Evolutionary conservation across 768 basidiomycete genomes (phyloP).

Genomic region (Paxillus ammoniavirescens): DNA sequence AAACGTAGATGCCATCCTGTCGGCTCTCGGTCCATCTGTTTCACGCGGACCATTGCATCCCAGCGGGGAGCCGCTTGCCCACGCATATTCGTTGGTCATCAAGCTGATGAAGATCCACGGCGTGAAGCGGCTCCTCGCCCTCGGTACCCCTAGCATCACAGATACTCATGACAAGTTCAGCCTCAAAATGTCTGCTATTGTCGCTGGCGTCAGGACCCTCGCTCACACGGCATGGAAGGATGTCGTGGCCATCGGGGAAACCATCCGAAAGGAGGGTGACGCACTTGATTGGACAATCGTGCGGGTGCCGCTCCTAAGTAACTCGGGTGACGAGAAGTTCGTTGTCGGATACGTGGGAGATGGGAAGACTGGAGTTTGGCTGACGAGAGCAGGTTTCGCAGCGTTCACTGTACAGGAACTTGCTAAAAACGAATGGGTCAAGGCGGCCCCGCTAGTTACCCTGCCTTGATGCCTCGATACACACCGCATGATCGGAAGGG

Average conservation of each 20-base stretch:
- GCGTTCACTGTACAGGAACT: conserved; percentile 60
- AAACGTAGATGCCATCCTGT: conserved; percentile 61
- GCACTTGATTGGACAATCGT: conserved; percentile 69
- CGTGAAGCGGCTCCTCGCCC: conserved; percentile 59
- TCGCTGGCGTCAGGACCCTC: conserved; percentile 36
- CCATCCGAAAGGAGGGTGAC: conserved; percentile 45
- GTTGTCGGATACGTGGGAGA: conserved; percentile 71
- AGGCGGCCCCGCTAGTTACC: conserved; percentile 38
- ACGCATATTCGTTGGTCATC: conserved; percentile 55
- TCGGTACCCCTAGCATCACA: conserved; percentile 65
- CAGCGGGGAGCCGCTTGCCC: conserved; percentile 56
- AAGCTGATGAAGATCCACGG: conserved; percentile 50
- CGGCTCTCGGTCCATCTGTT: conserved; percentile 58
- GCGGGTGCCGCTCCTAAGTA: conserved; percentile 63
- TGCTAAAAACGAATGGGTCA: conserved; percentile 56
- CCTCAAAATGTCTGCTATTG: conserved; percentile 36
- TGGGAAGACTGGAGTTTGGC: conserved; percentile 44
- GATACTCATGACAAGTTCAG: conserved; percentile 61
- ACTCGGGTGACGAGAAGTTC: conserved; percentile 43
- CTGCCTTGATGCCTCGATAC: conserved; percentile 19
- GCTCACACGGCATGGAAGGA: conserved; percentile 64
- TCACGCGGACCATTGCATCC: conserved; percentile 41
- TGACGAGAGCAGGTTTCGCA: conserved; percentile 60
- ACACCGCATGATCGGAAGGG: background rate
- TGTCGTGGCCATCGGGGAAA: conserved; percentile 61